Conservation (phyloP, 2,329 filamentous ascomycete species). For the Eutypella sp. region DNA sequence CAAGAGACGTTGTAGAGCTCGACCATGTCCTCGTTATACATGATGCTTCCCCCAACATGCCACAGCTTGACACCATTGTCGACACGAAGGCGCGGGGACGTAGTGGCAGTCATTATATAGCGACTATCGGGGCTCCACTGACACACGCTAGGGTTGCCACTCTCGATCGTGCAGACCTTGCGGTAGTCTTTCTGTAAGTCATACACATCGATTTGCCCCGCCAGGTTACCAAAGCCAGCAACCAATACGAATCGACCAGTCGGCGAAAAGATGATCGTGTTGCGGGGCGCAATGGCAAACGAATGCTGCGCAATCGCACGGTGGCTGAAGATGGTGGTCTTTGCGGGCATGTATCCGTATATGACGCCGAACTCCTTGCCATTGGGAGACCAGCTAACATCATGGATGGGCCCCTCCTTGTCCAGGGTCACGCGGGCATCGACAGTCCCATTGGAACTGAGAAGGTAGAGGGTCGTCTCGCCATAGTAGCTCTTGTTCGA, state of each 20-base stretch:
- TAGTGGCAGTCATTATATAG: conserved; percentile 96
- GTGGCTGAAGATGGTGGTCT: conserved; percentile 96
- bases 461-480: conserved; percentile 92
- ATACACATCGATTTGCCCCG: conserved; percentile 96
- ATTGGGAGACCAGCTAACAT: conserved; percentile 97
- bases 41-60: conserved; percentile 81
- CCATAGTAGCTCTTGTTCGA: conserved; percentile 99
- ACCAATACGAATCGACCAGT: conserved; percentile 90
- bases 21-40: conserved; percentile 93
- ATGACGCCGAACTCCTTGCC: conserved; percentile 97
- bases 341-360: conserved; percentile 98
- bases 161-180: conserved; percentile 91
- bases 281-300: conserved; percentile 83
- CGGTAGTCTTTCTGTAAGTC: conserved; percentile 90
- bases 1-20: conserved; percentile 90
- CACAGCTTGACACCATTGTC: conserved; percentile 96
- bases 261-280: conserved; percentile 92
- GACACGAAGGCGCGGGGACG: conserved; percentile 87
- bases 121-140: conserved; percentile 96
- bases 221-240: conserved; percentile 94
- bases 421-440: conserved; percentile 89
- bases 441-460: conserved; percentile 86
- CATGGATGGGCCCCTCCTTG: conserved; percentile 96
- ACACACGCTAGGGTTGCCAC: conserved; percentile 91
- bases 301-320: conserved; percentile 77